Evolutionary conservation across 1,139 yeast species (phyloP), one percentile per base, ranked within the genome.

Genomic region (Suhomyces maxii): DNA sequence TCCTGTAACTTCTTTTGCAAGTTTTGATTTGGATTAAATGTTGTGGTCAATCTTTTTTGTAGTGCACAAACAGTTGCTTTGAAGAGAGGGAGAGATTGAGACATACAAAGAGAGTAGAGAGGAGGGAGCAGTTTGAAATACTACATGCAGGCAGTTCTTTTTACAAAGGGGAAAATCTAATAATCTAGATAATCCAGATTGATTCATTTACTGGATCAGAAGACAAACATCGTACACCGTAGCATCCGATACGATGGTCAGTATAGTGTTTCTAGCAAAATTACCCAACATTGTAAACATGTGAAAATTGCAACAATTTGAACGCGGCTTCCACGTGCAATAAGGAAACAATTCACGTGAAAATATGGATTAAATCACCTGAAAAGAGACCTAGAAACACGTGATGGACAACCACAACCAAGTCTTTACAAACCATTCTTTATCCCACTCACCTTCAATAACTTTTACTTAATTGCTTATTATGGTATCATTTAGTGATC

Each of bases 401-500:
- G 23, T 18, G 23, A 18, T 18, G 7, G 7, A 28, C 31, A 28
- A 28, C 6, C 7, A 6, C 7, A 18, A 18, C 23, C 6, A 6
- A 18, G 23, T 18, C 18, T 18, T 6, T 18, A 18, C 6, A 4
- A 18, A 18, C 6, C 3, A 3, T 18, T 18, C 23, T 18, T 3
- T 18, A 18, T 18, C 23, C 23, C 23, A 18, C 23, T 18, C 23
- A 18, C 23, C 23, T 18, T 18, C 23, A 18, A 18, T 18, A 18
- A 18, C 23, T 18, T 18, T 18, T 18, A 18, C 23, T 18, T 18
- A 18, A 18, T 18, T 18, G 23, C 23, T 18, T 7, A 28, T 28
- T 28, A 46, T 46, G 49, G 49, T 46, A 6, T 37, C 45, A 12
- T 43, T 47, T 26, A 40, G 45, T 12, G 58, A 53, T 39, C 54